Base-by-base conservation (phyloP, 805 yeast species). In the Lipomyces starkeyi region DNA sequence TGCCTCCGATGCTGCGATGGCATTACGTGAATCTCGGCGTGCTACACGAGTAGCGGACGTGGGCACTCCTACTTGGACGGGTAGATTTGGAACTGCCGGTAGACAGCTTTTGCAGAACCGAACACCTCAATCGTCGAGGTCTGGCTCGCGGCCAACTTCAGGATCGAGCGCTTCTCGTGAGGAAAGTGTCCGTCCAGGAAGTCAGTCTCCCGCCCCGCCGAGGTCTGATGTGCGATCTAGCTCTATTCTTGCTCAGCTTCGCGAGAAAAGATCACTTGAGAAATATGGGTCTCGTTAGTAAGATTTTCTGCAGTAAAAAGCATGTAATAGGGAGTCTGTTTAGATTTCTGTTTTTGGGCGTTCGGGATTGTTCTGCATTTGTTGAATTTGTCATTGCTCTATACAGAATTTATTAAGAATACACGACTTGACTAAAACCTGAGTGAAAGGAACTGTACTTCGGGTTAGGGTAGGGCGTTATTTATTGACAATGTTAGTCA, bases 1-100 rank as follows among this genome's bases (percentile, higher is more conserved):
- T 8, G 89, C 91, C 0, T 78, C 80, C 52, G 89, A 87, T 65
- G 95, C 96, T 0, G 85, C 84, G 3, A 81, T 82, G 60, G 85
- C 75, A 86, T 88, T 57, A 77, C 78, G 69, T 80, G 84, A 85
- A 67, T 91, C 97, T 0, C 79, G 93, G 54, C 82, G 79, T 59
- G 76, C 80, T 27, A 82, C 93, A 0, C 76, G 83, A 40, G 74
- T 73, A 54, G 78, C 84, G 1, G 77, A 77, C 32, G 82, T 93
- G 37, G 97, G 97, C 3, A 88, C 90, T 0, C 98, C 98, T 0
- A 94, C 99, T 0, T 95, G 98, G 96, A 94, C 99, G 0, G 99
- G 99, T 0, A 86, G 86, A 72, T 91, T 89, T 81, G 99, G 99
- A 0, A 78, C 80, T 22, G 72, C 74, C 6, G 72, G 72, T 3